Percentiles rank a stretch among this genome's conserved stretches.
Evolutionary conservation across 495 filamentous ascomycete species (phyloP).

Genomic region (Daldinia concentrica): DNA sequence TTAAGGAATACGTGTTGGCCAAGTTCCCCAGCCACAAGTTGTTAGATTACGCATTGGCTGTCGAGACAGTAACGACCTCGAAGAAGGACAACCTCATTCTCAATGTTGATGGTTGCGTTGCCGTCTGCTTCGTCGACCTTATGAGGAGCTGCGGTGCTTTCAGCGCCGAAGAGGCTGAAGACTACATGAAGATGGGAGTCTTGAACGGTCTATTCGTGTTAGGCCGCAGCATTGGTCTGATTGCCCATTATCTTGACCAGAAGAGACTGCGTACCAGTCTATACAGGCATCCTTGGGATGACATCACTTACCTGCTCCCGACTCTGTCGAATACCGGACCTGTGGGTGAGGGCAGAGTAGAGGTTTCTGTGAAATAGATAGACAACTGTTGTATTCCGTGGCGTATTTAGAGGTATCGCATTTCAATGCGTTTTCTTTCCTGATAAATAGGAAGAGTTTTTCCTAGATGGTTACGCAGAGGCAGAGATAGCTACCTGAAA

Average conservation of each 20-base stretch:
- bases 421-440: constrained; percentile 5
- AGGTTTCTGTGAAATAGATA: constrained; percentile 71
- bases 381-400: constrained; percentile 14
- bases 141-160: constrained; percentile 98
- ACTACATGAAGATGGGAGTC: constrained; percentile 92
- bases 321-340: constrained; percentile 74
- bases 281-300: constrained; percentile 98
- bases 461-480: constrained; percentile 15
- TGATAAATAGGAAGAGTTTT: constrained; percentile 14
- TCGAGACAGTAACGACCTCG: constrained; percentile 96
- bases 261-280: constrained; percentile 97
- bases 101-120: constrained; percentile 97
- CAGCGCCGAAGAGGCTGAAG: constrained; percentile 80
- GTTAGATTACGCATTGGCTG: constrained; percentile 97
- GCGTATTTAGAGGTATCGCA: constrained; percentile 28
- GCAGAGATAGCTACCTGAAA: constrained; percentile 14
- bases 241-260: constrained; percentile 99
- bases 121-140: constrained; percentile 98
- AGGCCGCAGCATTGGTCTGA: constrained; percentile 94
- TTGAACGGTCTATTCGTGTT: constrained; percentile 99
- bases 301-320: constrained; percentile 95
- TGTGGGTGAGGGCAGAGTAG: constrained; percentile 89
- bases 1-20: constrained; percentile 98
- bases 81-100: constrained; percentile 99
- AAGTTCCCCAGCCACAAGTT: constrained; percentile 96